Evolutionary conservation across 148 eudicot species (phyloP), one percentile per base, ranked within the genome.

Genomic region (Beta vulgaris): DNA sequence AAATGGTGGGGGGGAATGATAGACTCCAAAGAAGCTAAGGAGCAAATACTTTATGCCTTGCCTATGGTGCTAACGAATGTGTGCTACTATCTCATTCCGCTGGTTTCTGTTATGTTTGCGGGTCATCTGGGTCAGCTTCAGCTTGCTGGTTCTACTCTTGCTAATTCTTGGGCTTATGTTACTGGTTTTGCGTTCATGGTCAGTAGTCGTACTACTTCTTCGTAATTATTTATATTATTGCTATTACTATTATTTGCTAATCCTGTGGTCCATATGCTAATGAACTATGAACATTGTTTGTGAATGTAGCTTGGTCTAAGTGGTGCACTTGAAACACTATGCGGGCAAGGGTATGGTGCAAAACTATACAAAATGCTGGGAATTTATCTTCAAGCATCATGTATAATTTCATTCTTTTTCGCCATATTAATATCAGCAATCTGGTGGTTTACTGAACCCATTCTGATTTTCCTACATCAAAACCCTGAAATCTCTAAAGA

Each of bases 331-430:
- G 98, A 95, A 80, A 94, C 98, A 25, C 70, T 91, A 51, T 94
- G 97, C 59, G 97, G 97, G 51, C 98, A 95, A 85, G 93, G 88
- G 64, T 95, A 59, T 71, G 98, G 98, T 0, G 98, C 98, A 26
- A 74, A 86, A 73, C n/a, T 79, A 39, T 90, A 88, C 76, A 62
- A 81, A n/a, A 82, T 77, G 86, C 15, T 95, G 69, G 99, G 99
- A 2, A 75, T 92, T 74, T 88, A 95, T 73, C 87, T 92, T 19
- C 99, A 95, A 76, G 84, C 97, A 44, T 89, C 97, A 6, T 89
- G 93, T 83, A 83, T 88, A 7, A 87, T 89, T 19, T 85, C 97
- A 8, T 2, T 87, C 32, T 11, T 85, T 39, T 88, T 90, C 83
- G 77, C 90, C 4, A 34, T 85, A 29, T 1, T 83, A 21, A 51